These are phyloP conservation scores for Aspergillus fumigatiaffinis DNA, from an alignment of 2,329 filamentous ascomycete genomes.

Conservation along the genomic window DNA sequence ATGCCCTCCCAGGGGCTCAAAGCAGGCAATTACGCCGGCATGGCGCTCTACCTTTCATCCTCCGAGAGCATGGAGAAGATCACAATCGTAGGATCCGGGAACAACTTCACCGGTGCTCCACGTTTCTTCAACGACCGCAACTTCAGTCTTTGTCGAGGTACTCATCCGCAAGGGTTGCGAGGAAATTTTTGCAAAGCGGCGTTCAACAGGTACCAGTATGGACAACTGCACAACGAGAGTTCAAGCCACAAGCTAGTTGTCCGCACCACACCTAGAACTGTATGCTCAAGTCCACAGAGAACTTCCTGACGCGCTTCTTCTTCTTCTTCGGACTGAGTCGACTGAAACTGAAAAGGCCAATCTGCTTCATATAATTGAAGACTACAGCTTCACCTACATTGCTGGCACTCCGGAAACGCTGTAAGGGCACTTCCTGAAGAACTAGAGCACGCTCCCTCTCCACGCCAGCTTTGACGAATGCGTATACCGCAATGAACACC, in stretches of 20 bases:
- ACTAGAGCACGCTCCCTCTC: slow-evolving; percentile 70
- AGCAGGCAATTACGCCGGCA: no score
- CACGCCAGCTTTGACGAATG: no score
- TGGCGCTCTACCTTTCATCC: no score
- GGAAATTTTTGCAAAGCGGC: slow-evolving; percentile 66
- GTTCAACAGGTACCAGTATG: slow-evolving; percentile 73
- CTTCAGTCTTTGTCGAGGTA: slow-evolving; percentile 66
- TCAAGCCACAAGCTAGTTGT: slow-evolving; percentile 62
- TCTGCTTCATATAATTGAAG: slow-evolving; percentile 69
- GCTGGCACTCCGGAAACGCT: slow-evolving; percentile 46
- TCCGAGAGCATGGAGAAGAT: no score
- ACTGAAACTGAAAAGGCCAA: slow-evolving; percentile 67
- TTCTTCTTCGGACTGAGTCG: no score
- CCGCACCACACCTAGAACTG: slow-evolving; percentile 72
- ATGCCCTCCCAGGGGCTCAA: no score
- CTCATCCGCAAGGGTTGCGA: slow-evolving; percentile 68
- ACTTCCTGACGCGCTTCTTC: no score
- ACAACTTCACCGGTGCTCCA: slow-evolving; percentile 45
- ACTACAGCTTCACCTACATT: slow-evolving; percentile 37
- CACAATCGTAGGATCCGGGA: no score
- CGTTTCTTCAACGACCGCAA: slow-evolving; percentile 66
- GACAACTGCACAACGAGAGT: slow-evolving; percentile 65
- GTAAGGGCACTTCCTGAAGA: slow-evolving; percentile 71
- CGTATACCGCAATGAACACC: slow-evolving; percentile 61
- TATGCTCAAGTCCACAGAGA: slow-evolving; percentile 73